phyloP scores from a whole-genome alignment of 2,329 filamentous ascomycete genomes.

The Epichloe festucae region DNA sequence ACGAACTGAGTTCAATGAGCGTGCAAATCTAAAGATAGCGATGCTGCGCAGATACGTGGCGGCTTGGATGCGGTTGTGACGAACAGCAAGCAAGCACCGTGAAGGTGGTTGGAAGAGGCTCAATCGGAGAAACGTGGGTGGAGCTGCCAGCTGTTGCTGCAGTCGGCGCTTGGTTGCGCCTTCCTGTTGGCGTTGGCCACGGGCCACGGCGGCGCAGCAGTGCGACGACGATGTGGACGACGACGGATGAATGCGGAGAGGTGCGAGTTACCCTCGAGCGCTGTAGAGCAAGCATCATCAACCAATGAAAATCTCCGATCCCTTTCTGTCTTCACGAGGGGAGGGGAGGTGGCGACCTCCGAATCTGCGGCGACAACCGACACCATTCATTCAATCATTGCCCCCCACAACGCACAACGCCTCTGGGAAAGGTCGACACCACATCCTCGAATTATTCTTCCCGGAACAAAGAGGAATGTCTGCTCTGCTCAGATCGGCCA shows the following conservation, averaged over 20 bases:
- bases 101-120: conserved; percentile 6
- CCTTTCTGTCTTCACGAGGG: conserved; percentile 3
- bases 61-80: neutral
- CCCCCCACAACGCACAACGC: neutral
- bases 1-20: conserved; percentile 24
- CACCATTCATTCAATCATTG: neutral
- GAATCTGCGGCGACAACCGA: conserved; percentile 7
- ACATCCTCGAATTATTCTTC: neutral
- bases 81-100: conserved; percentile 5
- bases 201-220: neutral
- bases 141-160: conserved; percentile 5
- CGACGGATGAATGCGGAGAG: conserved; percentile 1
- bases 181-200: neutral
- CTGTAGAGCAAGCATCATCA: neutral
- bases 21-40: conserved; percentile 12
- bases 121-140: conserved; percentile 5
- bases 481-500: neutral
- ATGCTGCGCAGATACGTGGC: conserved; percentile 12
- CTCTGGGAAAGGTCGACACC: neutral
- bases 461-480: neutral
- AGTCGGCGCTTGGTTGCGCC: neutral
- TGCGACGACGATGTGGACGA: neutral
- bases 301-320: neutral
- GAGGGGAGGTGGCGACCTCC: conserved; percentile 24
- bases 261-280: neutral